These are phyloP conservation scores for Colletotrichum camelliae DNA, from an alignment of 2,329 filamentous ascomycete genomes.

Conservation along the genomic window DNA sequence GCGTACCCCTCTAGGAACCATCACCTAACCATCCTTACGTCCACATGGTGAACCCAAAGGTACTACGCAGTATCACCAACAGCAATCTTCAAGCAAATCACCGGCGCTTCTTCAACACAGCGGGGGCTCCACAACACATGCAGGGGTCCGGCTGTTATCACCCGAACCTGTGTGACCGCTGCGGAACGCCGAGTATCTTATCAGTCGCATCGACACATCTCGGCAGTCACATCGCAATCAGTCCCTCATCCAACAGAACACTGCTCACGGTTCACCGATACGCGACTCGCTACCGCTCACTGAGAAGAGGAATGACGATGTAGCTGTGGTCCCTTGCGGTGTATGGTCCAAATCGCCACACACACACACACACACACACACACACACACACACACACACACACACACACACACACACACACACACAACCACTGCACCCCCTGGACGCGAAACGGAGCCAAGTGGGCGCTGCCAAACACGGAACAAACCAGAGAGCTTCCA, in stretches of 20 bases:
- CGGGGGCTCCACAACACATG: neutral
- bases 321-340: neutral
- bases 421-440: neutral
- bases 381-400: neutral
- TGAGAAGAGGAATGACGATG: neutral
- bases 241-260: neutral
- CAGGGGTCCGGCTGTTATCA: neutral
- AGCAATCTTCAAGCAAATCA: neutral
- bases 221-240: neutral
- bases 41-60: neutral
- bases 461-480: neutral
- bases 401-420: neutral
- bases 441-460: neutral
- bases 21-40: neutral
- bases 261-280: neutral
- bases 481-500: neutral
- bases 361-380: neutral
- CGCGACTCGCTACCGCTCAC: neutral
- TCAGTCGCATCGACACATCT: neutral
- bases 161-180: neutral
- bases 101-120: neutral
- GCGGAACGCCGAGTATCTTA: neutral
- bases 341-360: neutral
- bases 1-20: rapidly evolving
- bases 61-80: neutral